Percentiles rank a stretch among this genome's conserved stretches.
phyloP scores from a whole-genome alignment of 1,284 basidiomycete species.

The Fomitopsis pinicola region DNA sequence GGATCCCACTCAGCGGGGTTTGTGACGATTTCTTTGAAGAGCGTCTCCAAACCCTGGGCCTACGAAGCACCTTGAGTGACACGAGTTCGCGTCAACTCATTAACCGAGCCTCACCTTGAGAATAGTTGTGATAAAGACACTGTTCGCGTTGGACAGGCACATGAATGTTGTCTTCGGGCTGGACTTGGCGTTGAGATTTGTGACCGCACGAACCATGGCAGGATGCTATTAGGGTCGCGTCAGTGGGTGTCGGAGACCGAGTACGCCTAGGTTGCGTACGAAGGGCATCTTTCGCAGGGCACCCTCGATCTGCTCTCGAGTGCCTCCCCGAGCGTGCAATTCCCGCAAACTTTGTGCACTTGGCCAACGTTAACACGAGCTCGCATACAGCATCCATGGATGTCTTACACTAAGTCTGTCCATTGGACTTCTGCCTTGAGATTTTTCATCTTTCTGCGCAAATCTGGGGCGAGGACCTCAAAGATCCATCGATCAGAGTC shows the following conservation, averaged over 20 bases:
- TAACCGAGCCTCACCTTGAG: conserved; percentile 53
- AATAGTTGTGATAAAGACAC: conserved; percentile 88
- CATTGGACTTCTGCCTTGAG: conserved; percentile 74
- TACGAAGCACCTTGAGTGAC: conserved; percentile 24
- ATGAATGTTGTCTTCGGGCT: conserved; percentile 76
- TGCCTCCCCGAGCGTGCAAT: conserved; percentile 65
- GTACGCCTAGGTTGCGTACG: conserved; percentile 43
- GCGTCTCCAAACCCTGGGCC: conserved; percentile 68
- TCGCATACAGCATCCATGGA: not conserved
- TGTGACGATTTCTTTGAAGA: conserved; percentile 88
- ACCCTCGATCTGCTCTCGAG: conserved; percentile 71
- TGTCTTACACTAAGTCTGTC: conserved; percentile 88
- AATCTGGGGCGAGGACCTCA: conserved; percentile 83
- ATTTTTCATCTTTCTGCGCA: conserved; percentile 81
- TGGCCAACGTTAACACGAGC: not conserved
- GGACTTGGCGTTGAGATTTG: conserved; percentile 61
- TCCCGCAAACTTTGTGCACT: conserved; percentile 77
- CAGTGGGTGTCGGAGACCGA: conserved; percentile 1
- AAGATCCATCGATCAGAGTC: conserved; percentile 97
- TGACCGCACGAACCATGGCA: conserved; percentile 90
- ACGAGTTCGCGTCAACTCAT: not conserved
- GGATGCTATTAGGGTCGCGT: conserved; percentile 69
- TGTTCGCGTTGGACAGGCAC: conserved; percentile 93
- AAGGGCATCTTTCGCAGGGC: conserved; percentile 84
- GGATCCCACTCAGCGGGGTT: conserved; percentile 87